A percentile compares a stretch with the other conserved stretches of the same genome.
Evolutionary conservation across 2,329 filamentous ascomycete genomes (phyloP).

Genomic region (Clarireedia sp.): DNA sequence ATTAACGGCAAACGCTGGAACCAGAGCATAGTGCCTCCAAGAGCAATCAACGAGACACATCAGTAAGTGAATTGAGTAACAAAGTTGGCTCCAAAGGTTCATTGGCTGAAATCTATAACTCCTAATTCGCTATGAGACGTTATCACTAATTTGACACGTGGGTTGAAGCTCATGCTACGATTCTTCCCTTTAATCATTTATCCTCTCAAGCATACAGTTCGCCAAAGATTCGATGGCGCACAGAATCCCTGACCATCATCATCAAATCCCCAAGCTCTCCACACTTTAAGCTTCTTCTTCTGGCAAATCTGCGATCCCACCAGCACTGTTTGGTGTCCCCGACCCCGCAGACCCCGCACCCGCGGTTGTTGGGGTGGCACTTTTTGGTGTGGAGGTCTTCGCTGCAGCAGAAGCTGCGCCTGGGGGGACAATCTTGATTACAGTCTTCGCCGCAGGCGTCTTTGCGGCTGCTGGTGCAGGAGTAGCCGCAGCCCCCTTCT

Average conservation of each 20-base stretch:
- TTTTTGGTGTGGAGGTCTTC: background rate
- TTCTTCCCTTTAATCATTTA: background rate
- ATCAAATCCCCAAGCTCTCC: background rate
- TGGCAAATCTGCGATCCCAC: background rate
- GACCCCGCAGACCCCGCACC: background rate
- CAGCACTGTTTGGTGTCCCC: background rate
- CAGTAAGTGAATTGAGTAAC: background rate
- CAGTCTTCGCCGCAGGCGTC: conserved; percentile 14
- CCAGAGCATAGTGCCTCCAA: too few relatives aligned
- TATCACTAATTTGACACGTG: too few relatives aligned
- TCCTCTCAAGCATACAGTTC: background rate
- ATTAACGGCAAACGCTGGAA: too few relatives aligned
- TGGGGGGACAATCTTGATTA: conserved; percentile 1
- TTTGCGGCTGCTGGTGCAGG: background rate
- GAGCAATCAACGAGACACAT: too few relatives aligned
- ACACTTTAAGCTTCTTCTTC: background rate
- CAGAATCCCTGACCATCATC: background rate
- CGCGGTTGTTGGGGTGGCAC: background rate
- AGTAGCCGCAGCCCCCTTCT: conserved; percentile 15
- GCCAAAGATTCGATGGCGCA: background rate
- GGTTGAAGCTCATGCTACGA: background rate
- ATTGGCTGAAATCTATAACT: background rate
- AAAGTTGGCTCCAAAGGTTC: too few relatives aligned
- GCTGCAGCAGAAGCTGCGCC: background rate
- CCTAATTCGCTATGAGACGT: background rate